Evolutionary conservation across 176 grass and related monocot genomes (phyloP).

Genomic region (Oryza glumipatula): DNA sequence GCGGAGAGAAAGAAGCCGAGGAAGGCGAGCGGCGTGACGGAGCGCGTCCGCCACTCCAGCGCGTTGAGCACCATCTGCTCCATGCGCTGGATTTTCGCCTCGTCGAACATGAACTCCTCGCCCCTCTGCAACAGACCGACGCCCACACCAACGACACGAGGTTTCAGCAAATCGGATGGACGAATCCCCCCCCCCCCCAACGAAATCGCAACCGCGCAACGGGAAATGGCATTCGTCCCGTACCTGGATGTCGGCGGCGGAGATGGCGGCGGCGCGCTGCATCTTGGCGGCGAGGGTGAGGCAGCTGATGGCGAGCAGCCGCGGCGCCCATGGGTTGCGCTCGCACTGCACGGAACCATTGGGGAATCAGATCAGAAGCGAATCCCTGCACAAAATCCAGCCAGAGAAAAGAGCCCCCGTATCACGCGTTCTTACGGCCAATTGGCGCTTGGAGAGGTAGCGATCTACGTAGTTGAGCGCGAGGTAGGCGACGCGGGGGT

Average conservation of each 20-base stretch:
- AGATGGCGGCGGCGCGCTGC: constrained; percentile 66
- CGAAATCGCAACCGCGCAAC: background rate
- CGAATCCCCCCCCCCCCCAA: background rate
- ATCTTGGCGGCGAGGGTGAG: constrained; percentile 97
- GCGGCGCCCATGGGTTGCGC: constrained; percentile 71
- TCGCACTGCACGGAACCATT: constrained; percentile 39
- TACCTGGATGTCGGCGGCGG: constrained; percentile 71
- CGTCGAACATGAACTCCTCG: constrained; percentile 76
- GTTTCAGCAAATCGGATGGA: background rate
- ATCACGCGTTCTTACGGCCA: constrained; percentile 56
- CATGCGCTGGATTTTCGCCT: constrained; percentile 72
- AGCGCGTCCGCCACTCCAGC: constrained; percentile 86
- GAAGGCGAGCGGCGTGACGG: constrained; percentile 93
- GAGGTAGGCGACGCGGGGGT: constrained; percentile 88
- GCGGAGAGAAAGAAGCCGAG: constrained; percentile 79
- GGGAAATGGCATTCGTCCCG: background rate
- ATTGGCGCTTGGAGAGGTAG: constrained; percentile 81
- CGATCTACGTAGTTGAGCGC: constrained; percentile 97
- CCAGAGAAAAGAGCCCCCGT: background rate
- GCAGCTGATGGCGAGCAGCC: constrained; percentile 81
- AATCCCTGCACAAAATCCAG: constrained; percentile 32
- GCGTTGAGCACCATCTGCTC: constrained; percentile 71
- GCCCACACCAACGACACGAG: background rate
- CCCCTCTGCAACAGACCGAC: constrained; percentile 49
- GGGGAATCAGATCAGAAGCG: constrained; percentile 49